phyloP scores from a whole-genome alignment of 371 early-diverging fungal genomes.

The Mortierella sp. region DNA sequence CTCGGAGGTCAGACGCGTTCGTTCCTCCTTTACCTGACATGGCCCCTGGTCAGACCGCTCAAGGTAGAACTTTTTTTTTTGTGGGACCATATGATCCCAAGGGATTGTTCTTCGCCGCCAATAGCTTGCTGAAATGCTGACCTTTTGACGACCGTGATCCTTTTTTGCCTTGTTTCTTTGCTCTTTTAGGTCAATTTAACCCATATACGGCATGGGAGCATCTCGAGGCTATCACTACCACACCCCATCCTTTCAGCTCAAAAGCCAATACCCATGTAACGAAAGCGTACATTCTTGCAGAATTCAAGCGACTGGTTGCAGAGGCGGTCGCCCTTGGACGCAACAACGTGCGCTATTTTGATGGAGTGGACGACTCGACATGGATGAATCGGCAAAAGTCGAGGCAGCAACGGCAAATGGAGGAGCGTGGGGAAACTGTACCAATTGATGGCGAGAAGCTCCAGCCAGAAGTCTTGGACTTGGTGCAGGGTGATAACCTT shows the following conservation, averaged over 20 bases:
- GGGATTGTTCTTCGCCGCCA: no score
- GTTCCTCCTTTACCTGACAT: conserved; percentile 35
- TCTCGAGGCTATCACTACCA: conserved; percentile 33
- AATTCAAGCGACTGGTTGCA: conserved; percentile 24
- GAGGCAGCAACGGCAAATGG: conserved; percentile 20
- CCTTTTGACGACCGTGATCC: no score
- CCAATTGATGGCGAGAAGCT: conserved; percentile 6
- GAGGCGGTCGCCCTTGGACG: conserved; percentile 41
- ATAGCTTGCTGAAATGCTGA: no score
- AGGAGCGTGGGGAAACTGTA: conserved; percentile 11
- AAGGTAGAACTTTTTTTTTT: conserved; percentile 19
- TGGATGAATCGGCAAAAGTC: conserved; percentile 19
- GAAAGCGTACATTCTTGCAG: conserved; percentile 28
- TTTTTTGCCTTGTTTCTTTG: background rate
- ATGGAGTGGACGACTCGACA: conserved; percentile 17
- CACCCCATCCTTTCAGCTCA: conserved; percentile 41
- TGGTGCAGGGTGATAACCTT: conserved; percentile 46
- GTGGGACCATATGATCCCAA: background rate
- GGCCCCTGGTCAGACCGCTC: conserved; percentile 19
- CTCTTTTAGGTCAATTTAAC: conserved; percentile 14
- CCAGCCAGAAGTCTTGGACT: conserved; percentile 6
- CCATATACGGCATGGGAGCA: conserved; percentile 49
- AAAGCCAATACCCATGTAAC: conserved; percentile 44
- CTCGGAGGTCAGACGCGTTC: conserved; percentile 24
- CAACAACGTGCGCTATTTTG: conserved; percentile 43